Conservation (phyloP, 1,284 basidiomycete species). For the Cryptococcus sp. region DNA sequence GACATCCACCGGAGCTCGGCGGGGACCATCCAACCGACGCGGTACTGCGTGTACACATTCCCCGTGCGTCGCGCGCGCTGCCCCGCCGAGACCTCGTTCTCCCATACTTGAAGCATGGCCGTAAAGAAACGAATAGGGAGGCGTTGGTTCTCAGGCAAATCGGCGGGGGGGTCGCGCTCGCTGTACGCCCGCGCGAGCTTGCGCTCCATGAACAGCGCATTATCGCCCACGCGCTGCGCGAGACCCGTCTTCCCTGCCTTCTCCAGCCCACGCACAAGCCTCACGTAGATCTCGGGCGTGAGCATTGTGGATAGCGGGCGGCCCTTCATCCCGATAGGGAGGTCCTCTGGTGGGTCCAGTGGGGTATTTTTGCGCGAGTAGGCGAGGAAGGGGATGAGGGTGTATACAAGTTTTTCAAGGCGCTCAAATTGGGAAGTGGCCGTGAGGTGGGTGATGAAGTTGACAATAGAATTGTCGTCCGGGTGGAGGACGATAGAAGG, state of each 20-base stretch:
- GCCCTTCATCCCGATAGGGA: constrained; percentile 3
- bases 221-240: constrained; percentile 32
- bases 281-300: constrained; percentile 21
- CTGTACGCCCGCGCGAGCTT: too few relatives aligned
- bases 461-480: constrained; percentile 23
- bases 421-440: constrained; percentile 30
- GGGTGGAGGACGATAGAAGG: background rate
- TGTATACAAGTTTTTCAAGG: constrained; percentile 25
- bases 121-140: constrained; percentile 31
- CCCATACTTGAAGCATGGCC: constrained; percentile 29
- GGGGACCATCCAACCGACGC: constrained; percentile 7
- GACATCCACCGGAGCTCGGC: background rate
- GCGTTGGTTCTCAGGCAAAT: constrained; percentile 3
- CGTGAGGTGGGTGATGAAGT: constrained; percentile 28
- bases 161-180: background rate
- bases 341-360: background rate
- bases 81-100: constrained; percentile 13
- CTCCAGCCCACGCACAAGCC: constrained; percentile 26
- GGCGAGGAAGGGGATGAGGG: constrained; percentile 34
- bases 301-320: constrained; percentile 15
- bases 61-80: background rate
- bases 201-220: constrained; percentile 23
- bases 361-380: background rate
- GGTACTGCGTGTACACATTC: background rate
- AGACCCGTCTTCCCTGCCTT: constrained; percentile 31